phyloP scores from a whole-genome alignment of 371 early-diverging fungal species.

The Mucor indicus region DNA sequence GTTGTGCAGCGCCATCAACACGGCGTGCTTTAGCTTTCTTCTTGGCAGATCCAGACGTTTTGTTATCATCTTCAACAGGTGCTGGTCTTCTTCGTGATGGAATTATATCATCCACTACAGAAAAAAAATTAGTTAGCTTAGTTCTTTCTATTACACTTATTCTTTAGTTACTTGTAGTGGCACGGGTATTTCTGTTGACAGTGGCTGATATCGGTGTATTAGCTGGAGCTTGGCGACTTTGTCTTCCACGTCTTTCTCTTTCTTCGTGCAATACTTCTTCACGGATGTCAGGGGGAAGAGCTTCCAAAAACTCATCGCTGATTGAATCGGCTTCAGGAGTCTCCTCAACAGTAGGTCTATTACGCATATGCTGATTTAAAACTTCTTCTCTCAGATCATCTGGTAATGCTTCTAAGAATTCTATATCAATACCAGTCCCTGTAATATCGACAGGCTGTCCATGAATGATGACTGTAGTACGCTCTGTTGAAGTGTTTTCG shows the following conservation, averaged over 20 bases:
- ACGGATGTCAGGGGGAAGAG: slow-evolving; percentile 79
- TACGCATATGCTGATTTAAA: slow-evolving; percentile 60
- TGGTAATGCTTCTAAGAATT: slow-evolving; percentile 93
- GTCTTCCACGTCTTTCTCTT: slow-evolving; percentile 49
- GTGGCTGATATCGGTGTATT: slow-evolving; percentile 10
- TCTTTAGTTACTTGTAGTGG: not conserved
- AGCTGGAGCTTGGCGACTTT: slow-evolving; percentile 30
- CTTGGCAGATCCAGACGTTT: slow-evolving; percentile 24
- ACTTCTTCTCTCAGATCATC: slow-evolving; percentile 94
- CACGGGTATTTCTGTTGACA: not conserved
- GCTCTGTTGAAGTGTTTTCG: not conserved
- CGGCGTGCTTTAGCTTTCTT: slow-evolving; percentile 45
- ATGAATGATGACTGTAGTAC: slow-evolving; percentile 49
- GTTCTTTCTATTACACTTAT: not conserved
- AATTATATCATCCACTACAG: not conserved
- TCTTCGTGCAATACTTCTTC: slow-evolving; percentile 74
- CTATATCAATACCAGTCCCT: slow-evolving; percentile 91
- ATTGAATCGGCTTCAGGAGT: slow-evolving; percentile 48
- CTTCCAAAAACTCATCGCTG: slow-evolving; percentile 75
- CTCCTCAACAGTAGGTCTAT: slow-evolving; percentile 26
- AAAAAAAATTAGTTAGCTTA: not conserved
- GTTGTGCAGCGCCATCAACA: slow-evolving; percentile 63
- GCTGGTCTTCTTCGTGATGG: slow-evolving; percentile 12
- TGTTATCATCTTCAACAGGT: slow-evolving; percentile 7
- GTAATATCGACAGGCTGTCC: slow-evolving; percentile 81